Conservation (phyloP, 345 rosid species). For the Salix dunnii region DNA sequence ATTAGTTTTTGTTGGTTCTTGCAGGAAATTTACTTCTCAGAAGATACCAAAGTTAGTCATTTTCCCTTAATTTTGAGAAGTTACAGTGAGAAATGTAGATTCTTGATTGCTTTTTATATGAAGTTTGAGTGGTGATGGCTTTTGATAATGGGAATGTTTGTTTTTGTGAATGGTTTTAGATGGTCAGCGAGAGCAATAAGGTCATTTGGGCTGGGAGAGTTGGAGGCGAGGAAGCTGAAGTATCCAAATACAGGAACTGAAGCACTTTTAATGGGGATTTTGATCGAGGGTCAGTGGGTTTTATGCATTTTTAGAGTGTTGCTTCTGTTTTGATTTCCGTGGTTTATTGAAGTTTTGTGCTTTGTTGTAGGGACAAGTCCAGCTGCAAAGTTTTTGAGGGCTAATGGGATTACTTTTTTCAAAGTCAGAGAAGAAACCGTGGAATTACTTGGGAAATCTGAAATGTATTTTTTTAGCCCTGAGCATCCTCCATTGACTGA, state of each 20-base stretch:
- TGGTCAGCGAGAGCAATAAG: constrained; percentile 92
- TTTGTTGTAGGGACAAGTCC: constrained; percentile 61
- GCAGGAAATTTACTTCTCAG: constrained; percentile 59
- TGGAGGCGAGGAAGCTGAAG: constrained; percentile 92
- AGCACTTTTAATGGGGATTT: constrained; percentile 81
- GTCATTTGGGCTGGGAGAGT: constrained; percentile 72
- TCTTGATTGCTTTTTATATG: neutral
- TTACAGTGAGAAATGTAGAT: neutral
- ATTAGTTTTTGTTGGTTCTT: constrained; percentile 9
- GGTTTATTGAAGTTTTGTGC: constrained; percentile 1
- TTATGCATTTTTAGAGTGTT: neutral
- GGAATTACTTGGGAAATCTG: constrained; percentile 74
- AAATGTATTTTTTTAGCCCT: constrained; percentile 65
- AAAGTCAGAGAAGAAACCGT: constrained; percentile 69
- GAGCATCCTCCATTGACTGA: constrained; percentile 84
- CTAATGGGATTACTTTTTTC: constrained; percentile 65
- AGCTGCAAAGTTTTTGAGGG: constrained; percentile 84
- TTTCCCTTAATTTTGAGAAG: neutral
- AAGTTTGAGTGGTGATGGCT: too few relatives aligned
- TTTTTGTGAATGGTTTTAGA: constrained; percentile 33
- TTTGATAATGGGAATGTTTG: neutral
- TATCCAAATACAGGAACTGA: constrained; percentile 80
- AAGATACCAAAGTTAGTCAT: constrained; percentile 56
- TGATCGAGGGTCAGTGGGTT: constrained; percentile 68
- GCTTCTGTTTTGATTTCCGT: neutral